phyloP scores from a whole-genome alignment of 2,329 filamentous ascomycete genomes.

The Alternaria tenuissima region DNA sequence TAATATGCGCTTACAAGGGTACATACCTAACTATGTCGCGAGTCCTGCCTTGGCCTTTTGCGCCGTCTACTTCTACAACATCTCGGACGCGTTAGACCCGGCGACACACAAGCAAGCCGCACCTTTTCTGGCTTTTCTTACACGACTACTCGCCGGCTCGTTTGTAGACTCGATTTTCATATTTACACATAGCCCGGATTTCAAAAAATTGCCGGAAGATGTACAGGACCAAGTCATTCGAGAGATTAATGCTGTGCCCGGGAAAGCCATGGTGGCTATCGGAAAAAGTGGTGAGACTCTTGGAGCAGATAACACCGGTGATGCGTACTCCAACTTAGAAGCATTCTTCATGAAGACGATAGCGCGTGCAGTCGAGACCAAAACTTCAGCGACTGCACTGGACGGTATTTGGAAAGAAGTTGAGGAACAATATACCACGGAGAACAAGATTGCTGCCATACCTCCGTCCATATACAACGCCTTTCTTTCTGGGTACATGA shows the following conservation, averaged over 20 bases:
- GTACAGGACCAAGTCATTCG: slow-evolving; percentile 24
- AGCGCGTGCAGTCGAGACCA: slow-evolving; percentile 30
- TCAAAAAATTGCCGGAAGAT: slow-evolving; percentile 25
- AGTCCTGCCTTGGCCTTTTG: slow-evolving; percentile 36
- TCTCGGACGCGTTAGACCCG: slow-evolving; percentile 32
- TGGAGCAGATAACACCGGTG: slow-evolving; percentile 4
- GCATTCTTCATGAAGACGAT: slow-evolving; percentile 39
- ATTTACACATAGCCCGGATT: slow-evolving; percentile 18
- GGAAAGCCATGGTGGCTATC: slow-evolving; percentile 28
- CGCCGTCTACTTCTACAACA: slow-evolving; percentile 42
- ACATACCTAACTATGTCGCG: slow-evolving; percentile 30
- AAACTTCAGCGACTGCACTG: slow-evolving; percentile 21
- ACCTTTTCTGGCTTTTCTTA: slow-evolving; percentile 41
- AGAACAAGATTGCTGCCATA: slow-evolving; percentile 26
- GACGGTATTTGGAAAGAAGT: slow-evolving; percentile 37
- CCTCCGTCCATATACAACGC: slow-evolving; percentile 51
- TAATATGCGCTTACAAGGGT: slow-evolving; percentile 34
- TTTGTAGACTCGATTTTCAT: slow-evolving; percentile 24
- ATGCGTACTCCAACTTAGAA: slow-evolving; percentile 29
- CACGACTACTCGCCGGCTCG: slow-evolving; percentile 33
- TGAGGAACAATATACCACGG: slow-evolving; percentile 24
- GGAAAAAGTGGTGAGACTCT: slow-evolving; percentile 13
- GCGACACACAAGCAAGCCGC: slow-evolving; percentile 28
- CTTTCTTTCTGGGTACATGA: slow-evolving; percentile 59
- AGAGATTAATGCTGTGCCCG: slow-evolving; percentile 35